Evolutionary conservation across 805 yeast genomes (phyloP).

Genomic region (Candida ascalaphidarum): DNA sequence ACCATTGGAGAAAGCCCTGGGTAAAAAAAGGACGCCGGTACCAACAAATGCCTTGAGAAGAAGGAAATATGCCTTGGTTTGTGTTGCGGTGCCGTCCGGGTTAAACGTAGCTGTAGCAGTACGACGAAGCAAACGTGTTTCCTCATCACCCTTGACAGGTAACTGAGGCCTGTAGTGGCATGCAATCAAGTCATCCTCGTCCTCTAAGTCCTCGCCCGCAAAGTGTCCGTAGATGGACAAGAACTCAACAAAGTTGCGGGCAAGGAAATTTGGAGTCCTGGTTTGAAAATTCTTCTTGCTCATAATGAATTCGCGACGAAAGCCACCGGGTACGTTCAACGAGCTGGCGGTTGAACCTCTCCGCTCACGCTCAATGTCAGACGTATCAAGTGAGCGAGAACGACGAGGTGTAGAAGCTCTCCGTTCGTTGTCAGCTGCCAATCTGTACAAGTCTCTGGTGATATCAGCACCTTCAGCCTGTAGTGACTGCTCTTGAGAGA

Average conservation of each 20-base stretch:
- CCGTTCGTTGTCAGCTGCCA: too few relatives aligned
- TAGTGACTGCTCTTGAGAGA: constrained; percentile 20
- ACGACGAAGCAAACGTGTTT: constrained; percentile 27
- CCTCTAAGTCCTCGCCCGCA: constrained; percentile 77
- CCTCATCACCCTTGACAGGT: constrained; percentile 18
- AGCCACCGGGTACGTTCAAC: constrained; percentile 75
- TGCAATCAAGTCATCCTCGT: constrained; percentile 49
- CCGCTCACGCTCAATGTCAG: constrained; percentile 14
- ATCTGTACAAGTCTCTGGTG: constrained; percentile 37
- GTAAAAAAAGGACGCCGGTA: constrained; percentile 65
- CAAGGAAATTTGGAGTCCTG: constrained; percentile 39
- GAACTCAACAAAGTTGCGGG: constrained; percentile 71
- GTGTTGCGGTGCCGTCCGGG: constrained; percentile 56
- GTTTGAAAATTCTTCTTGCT: not conserved
- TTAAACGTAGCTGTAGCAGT: constrained; percentile 9
- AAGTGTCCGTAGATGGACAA: constrained; percentile 76
- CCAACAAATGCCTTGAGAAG: constrained; percentile 71
- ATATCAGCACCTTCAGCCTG: constrained; percentile 43
- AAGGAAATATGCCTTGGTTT: constrained; percentile 61
- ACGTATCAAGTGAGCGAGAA: too few relatives aligned
- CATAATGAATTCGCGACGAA: constrained; percentile 60
- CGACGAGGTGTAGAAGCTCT: too few relatives aligned
- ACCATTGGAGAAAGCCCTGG: constrained; percentile 65
- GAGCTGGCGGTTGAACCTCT: constrained; percentile 61
- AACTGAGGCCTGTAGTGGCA: constrained; percentile 32